phyloP scores from a whole-genome alignment of 2,329 filamentous ascomycete genomes.

The Ascocoryne sarcoides region DNA sequence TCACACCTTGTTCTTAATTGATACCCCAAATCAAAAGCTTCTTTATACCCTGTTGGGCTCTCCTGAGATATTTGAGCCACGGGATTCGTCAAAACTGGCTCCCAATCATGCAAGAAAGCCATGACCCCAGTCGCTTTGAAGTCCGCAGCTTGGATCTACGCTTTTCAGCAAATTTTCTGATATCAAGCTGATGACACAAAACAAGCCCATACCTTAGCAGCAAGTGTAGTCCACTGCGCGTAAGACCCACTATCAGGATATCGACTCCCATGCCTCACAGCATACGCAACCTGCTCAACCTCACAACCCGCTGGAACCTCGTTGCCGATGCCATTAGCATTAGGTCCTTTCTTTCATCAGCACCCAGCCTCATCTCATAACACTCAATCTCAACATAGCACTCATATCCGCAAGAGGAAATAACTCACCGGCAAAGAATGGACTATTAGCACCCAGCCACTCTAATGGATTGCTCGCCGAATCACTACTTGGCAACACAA shows the following conservation, averaged over 20 bases:
- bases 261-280: constrained; percentile 52
- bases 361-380: no score
- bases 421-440: constrained; percentile 40
- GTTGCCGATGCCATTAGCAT: constrained; percentile 46
- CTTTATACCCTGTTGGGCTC: constrained; percentile 54
- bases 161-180: constrained; percentile 1
- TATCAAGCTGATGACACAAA: neutral
- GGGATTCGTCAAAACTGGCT: constrained; percentile 46
- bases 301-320: constrained; percentile 46
- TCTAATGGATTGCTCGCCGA: constrained; percentile 36
- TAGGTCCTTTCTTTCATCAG: constrained; percentile 35
- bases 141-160: constrained; percentile 43
- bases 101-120: constrained; percentile 50
- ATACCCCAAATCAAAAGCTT: constrained; percentile 48
- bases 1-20: constrained; percentile 36
- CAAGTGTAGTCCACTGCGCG: constrained; percentile 43
- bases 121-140: constrained; percentile 46
- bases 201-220: constrained; percentile 30
- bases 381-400: no score
- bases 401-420: no score
- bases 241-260: constrained; percentile 56
- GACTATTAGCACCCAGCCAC: constrained; percentile 44
- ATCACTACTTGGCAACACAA: constrained; percentile 25
- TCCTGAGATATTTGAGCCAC: constrained; percentile 47
- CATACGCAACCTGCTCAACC: constrained; percentile 52